Base-by-base conservation (phyloP, 805 yeast genomes). In the Hanseniaspora mollemarum region DNA sequence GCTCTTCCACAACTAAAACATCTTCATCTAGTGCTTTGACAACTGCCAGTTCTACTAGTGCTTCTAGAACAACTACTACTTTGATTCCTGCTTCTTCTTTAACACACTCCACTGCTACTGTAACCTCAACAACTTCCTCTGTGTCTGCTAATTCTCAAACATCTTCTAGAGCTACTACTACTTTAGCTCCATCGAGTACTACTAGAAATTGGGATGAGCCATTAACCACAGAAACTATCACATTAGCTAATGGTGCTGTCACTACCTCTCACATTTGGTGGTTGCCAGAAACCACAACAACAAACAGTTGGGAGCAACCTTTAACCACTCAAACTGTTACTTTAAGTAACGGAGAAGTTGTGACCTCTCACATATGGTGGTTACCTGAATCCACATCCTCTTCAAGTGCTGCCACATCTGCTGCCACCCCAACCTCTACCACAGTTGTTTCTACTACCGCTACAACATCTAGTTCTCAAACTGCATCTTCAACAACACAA, bases 341-440 rank as follows among this genome's bases (percentile, higher is more conserved):
- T 26, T 31, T 49, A 19, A 12, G 43, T 4, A 37, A 49, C 24
- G 52, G 52, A 10, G 48, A 43, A 31, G 52, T 37, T 8, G 41
- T 45, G 15, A 35, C 55, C 26, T 15, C 52, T 12, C 42, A 49
- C 37, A 43, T 49, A 18, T 49, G 52, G 52, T 49, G 52, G 52
- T 49, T 49, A 21, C 52, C 52, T n/a, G 52, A 49, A 36, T 26
- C 56, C 19, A 38, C 56, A 12, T 22, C 59, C 35, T 35, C 54
- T 28, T 35, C 55, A n/a, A 32, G 46, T 24, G 40, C 48, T 5
- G 31, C 52, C 4, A 21, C 54, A 38, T 21, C 54, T 21, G 29
- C 28, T 22, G 5, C 42, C 8, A 29, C 46, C 36, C 26, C 52
- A 7, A 36, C 57, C 21, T 12, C 35, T 38, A 22, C 40, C 26